Evolutionary conservation across 345 rosid genomes (phyloP), one percentile per base, ranked within the genome.

Genomic region (Xanthoceras sorbifolium): DNA sequence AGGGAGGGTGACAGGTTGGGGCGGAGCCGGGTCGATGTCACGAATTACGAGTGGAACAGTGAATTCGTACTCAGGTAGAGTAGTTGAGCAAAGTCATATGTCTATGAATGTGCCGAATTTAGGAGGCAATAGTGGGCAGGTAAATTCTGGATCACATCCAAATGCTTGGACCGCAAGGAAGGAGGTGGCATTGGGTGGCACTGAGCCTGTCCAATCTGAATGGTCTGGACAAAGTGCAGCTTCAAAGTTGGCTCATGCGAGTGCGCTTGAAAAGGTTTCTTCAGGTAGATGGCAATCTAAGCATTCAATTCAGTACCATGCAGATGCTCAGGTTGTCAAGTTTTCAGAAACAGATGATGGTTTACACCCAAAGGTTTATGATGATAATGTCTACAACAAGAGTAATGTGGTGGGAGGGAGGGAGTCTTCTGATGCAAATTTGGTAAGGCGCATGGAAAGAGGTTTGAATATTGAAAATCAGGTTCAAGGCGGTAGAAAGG

Each of bases 211-310:
- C 40, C 91, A 87, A 75, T 77, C 87, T 70, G 77, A 81, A 9
- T 84, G 90, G 90, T 81, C 87, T 44, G 84, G 82, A 23, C 82
- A 84, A 71, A 85, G 76, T 72, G 81, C 89, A 69, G 82, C 80
- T 81, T 89, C 90, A 1, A 90, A 84, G 82, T 82, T 92, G 82
- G 90, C 85, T 74, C 86, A 87, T 80, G 87, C 93, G 46, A 89
- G 88, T 86, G 97, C 92, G 11, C 75, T 88, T 62, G 95, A 93
- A 22, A 92, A 91, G 79, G 88, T 88, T 25, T 88, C 93, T 71
- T 93, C 95, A 0, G 92, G 94, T 65, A 83, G 91, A 85, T 93
- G 95, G 95, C 94, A 90, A 79, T 82, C 90, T 0, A 89, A 88
- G 73, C 89, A 69, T 52, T 84, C 89, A 67, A 14, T 76, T 71